phyloP scores from a whole-genome alignment of 345 rosid species.

The Gossypium mustelinum region DNA sequence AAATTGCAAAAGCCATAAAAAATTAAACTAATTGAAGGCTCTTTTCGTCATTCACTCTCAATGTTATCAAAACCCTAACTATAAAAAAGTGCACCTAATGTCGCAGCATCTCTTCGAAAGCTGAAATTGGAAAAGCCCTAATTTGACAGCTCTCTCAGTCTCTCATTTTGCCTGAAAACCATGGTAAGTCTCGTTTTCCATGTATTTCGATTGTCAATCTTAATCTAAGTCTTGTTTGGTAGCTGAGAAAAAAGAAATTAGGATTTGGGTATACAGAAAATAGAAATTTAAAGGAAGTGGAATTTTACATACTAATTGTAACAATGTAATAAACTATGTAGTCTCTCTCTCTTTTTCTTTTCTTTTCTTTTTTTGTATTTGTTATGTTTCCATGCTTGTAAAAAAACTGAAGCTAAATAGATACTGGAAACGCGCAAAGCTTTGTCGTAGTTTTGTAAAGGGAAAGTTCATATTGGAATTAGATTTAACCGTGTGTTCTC shows the following conservation, averaged over 20 bases:
- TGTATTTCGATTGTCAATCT: not conserved
- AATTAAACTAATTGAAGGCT: not conserved
- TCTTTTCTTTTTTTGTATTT: not conserved
- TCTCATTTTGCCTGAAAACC: not conserved
- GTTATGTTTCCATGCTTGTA: not conserved
- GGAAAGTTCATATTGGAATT: not conserved
- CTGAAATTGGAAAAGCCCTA: not conserved
- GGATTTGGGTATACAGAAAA: not conserved
- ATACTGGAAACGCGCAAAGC: not conserved
- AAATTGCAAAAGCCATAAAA: too few species aligned
- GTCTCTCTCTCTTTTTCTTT: not conserved
- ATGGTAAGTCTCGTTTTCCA: conserved; percentile 14
- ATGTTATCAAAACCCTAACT: not conserved
- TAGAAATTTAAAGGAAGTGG: not conserved
- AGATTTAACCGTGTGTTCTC: not conserved
- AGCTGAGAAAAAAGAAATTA: not conserved
- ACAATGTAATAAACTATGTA: not conserved
- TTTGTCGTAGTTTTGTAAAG: not conserved
- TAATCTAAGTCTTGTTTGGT: not conserved
- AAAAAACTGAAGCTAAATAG: not conserved
- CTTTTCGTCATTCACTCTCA: not conserved
- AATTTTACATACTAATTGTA: not conserved
- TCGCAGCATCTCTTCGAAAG: not conserved
- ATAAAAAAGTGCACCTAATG: not conserved
- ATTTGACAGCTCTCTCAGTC: not conserved